Evolutionary conservation across 129 eudicot genomes (phyloP), one percentile per base, ranked within the genome.

Genomic region (Centaurea solstitialis): DNA sequence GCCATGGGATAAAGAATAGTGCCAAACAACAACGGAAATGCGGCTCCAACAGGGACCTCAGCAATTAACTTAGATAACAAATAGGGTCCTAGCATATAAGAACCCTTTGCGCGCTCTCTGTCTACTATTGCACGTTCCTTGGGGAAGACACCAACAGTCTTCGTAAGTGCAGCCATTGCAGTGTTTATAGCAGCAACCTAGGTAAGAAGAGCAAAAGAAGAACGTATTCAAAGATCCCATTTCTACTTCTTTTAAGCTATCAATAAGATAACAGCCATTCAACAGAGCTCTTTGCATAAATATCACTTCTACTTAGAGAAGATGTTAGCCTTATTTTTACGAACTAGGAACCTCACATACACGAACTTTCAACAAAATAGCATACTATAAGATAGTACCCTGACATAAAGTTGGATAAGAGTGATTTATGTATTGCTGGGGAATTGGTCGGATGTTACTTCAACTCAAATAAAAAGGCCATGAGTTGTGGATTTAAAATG

Each of bases 181-280:
- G 99, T 96, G 85, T 96, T 96, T 82, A 96, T 96, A 47, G 99
- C 99, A 75, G 99, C 95, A 88, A 96, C 98, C 99, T 96, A 83
- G 22, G 80, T 1, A 24, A 73, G 33, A 22, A 33, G 68, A 30
- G 24, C 64, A 40, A 17, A 74, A 38, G 79, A 26, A 72, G 30
- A 26, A 10, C 47, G 39, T 18, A 41, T 73, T 50, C 22, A 43
- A 70, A 71, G 33, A 65, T 33, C 35, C 28, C 67, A 26, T 70
- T 59, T 37, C 70, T 26, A 57, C 39, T 24, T n/a, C 35, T 61
- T 61, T 4, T 21, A n/a, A 61, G 72, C 43, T 61, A 61, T 72
- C 9, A 61, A 61, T 53, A 72, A 62, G 65, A 73, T 50, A 13
- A 50, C 7, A 50, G 18, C 61, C 20, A 15, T 50, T 50, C 20